phyloP scores from a whole-genome alignment of 108 stramenopile species.

The Phaeodactylum tricornutum region DNA sequence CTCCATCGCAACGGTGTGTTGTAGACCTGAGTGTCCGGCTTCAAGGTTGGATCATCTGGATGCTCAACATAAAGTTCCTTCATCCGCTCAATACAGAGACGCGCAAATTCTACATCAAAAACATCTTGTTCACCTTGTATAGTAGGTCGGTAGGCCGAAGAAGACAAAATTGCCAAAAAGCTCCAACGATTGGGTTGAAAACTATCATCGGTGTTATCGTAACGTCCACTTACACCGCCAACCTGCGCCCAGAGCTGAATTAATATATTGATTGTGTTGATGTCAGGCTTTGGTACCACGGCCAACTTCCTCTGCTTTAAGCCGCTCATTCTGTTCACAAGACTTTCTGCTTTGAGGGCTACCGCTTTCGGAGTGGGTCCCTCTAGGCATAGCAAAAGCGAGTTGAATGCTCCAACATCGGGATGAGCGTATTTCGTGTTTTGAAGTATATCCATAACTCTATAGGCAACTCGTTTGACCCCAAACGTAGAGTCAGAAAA shows the following conservation, averaged over 20 bases:
- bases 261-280: conserved; percentile 39
- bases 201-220: conserved; percentile 19
- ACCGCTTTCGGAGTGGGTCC: conserved; percentile 14
- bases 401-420: conserved; percentile 45
- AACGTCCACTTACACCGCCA: conserved; percentile 16
- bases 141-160: conserved; percentile 15
- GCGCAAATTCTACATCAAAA: conserved; percentile 39
- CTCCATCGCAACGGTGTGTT: conserved; percentile 57
- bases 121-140: conserved; percentile 1
- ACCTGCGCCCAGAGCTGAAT: conserved; percentile 42
- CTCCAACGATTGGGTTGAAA: conserved; percentile 28
- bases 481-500: conserved; percentile 5
- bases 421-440: conserved; percentile 14
- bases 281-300: conserved; percentile 41
- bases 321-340: conserved; percentile 39
- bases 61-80: conserved; percentile 13
- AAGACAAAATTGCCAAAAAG: conserved; percentile 28
- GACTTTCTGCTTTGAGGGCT: conserved; percentile 25
- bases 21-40: conserved; percentile 35
- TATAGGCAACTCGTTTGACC: conserved; percentile 19
- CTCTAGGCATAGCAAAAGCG: conserved; percentile 51
- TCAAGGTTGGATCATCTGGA: conserved; percentile 9
- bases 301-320: conserved; percentile 9
- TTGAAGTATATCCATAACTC: conserved; percentile 29
- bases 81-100: conserved; percentile 33